Conservation (phyloP, 495 filamentous ascomycete species). For the Penicillium paradoxum region DNA sequence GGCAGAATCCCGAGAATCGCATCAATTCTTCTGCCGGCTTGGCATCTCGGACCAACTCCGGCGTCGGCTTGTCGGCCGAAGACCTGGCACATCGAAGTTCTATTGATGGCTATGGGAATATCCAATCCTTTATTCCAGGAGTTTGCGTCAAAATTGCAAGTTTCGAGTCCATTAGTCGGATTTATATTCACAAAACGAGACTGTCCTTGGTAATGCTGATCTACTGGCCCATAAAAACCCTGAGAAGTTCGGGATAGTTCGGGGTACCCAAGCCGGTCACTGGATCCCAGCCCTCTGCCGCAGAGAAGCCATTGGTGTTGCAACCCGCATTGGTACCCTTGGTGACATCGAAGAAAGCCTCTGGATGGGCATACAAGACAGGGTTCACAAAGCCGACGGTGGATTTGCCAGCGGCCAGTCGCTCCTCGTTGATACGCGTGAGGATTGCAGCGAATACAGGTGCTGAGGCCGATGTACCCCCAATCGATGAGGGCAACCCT, state of each 20-base stretch:
- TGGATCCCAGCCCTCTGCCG: slow-evolving; percentile 56
- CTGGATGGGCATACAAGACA: slow-evolving; percentile 55
- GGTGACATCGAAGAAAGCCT: slow-evolving; percentile 58
- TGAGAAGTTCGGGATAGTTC: slow-evolving; percentile 47
- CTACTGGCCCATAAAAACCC: slow-evolving; percentile 36
- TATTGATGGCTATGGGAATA: neutral
- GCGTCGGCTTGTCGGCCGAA: neutral
- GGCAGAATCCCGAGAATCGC: neutral
- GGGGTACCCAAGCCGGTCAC: slow-evolving; percentile 59
- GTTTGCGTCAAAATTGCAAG: neutral
- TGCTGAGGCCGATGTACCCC: slow-evolving; percentile 55
- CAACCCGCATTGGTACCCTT: slow-evolving; percentile 56
- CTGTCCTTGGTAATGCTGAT: neutral
- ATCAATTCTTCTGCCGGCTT: neutral
- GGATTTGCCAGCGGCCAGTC: slow-evolving; percentile 49
- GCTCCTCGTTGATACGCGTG: slow-evolving; percentile 59
- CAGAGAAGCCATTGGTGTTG: slow-evolving; percentile 50
- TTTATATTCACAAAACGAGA: neutral
- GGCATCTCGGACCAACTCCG: neutral
- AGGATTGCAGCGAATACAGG: slow-evolving; percentile 55
- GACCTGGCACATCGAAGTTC: neutral
- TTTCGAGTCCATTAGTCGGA: neutral
- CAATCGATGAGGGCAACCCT: slow-evolving; percentile 36
- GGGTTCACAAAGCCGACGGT: slow-evolving; percentile 61
- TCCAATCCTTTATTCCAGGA: neutral